These are phyloP conservation scores for Podaxis mareebaensis DNA, from an alignment of 768 basidiomycete genomes.

Conservation along the genomic window DNA sequence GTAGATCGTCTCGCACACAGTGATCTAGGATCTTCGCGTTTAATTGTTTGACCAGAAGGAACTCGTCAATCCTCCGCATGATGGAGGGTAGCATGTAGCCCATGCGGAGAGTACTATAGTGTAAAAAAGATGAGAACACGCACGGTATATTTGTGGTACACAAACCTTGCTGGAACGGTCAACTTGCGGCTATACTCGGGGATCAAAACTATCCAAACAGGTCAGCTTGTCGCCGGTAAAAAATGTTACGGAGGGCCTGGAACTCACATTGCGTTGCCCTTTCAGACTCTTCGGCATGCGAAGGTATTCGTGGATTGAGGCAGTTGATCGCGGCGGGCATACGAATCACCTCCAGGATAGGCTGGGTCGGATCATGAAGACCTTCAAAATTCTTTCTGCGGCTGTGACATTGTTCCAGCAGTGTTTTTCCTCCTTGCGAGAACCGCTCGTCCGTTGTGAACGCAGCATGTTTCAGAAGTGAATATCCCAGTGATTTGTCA, in stretches of 20 bases:
- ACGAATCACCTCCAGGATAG: conserved; percentile 67
- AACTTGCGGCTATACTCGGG: conserved; percentile 79
- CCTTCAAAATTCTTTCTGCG: conserved; percentile 63
- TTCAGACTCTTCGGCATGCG: conserved; percentile 40
- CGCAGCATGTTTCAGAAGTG: conserved; percentile 1
- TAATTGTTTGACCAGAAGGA: conserved; percentile 76
- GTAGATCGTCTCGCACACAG: conserved; percentile 57
- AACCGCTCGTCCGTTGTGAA: conserved; percentile 8
- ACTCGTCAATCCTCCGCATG: conserved; percentile 67
- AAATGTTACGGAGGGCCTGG: not conserved
- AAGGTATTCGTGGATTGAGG: conserved; percentile 47
- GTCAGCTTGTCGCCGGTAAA: not conserved
- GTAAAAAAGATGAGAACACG: conserved; percentile 6
- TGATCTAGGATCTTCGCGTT: conserved; percentile 68
- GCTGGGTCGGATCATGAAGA: conserved; percentile 62
- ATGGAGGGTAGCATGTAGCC: conserved; percentile 75
- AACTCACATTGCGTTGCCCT: conserved; percentile 59
- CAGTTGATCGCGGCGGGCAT: conserved; percentile 54
- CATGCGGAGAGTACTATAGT: conserved; percentile 62
- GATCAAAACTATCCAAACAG: conserved; percentile 60
- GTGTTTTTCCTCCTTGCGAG: conserved; percentile 11
- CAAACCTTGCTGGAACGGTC: conserved; percentile 71
- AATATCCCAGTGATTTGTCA: conserved; percentile 56
- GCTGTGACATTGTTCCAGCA: conserved; percentile 12
- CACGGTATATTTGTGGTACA: not conserved